Evolutionary conservation across 192 early-diverging fungal species (phyloP), one percentile per base, ranked within the genome.

Genomic region (Neocallimastix lanati): DNA sequence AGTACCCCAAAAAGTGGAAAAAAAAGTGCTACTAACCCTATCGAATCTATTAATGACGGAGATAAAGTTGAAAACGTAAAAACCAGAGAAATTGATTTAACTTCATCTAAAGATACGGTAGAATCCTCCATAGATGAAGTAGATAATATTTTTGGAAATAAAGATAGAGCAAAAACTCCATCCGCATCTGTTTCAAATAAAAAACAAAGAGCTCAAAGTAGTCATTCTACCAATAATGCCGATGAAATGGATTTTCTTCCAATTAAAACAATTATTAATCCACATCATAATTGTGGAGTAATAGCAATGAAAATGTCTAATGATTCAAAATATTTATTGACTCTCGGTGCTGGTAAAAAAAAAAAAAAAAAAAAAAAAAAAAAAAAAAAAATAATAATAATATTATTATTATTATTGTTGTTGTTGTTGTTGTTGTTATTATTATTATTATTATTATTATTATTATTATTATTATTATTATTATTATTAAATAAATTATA

Each of bases 221-320:
- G 3, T n/a, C 7, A n/a, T n/a, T 0, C 4, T 33, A 33, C 30
- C 3, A 33, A n/a, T n/a, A 50, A 21, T 50, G 40, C 3, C 15
- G 21, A 67, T 67, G 50, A 67, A n/a, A 58, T 84, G 25, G 82
- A 82, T 78, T 80, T 86, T 29, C 50, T 90, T 0, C 89, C 89
- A 25, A 87, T 90, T 50, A 90, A 86, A 78, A 90, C 86, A 15
- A 80, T 91, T 12, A 89, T 84, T 79, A 86, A 89, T 27, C 87
- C 88, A 30, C 88, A 91, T 78, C 40, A 76, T 27, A 87, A 86
- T 12, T 58, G 28, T n/a, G 90, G 90, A 0, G 83, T 87, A 28
- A 78, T 84, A 0, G 82, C 82, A 13, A 82, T 80, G 29, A 86
- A 83, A 38, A 90, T 91, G 78, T 85, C 86, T 14, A 15, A 25